A percentile compares a stretch with the other conserved stretches of the same genome.
Evolutionary conservation across 2,329 filamentous ascomycete genomes (phyloP).

Genomic region (Apiospora saccharicola): DNA sequence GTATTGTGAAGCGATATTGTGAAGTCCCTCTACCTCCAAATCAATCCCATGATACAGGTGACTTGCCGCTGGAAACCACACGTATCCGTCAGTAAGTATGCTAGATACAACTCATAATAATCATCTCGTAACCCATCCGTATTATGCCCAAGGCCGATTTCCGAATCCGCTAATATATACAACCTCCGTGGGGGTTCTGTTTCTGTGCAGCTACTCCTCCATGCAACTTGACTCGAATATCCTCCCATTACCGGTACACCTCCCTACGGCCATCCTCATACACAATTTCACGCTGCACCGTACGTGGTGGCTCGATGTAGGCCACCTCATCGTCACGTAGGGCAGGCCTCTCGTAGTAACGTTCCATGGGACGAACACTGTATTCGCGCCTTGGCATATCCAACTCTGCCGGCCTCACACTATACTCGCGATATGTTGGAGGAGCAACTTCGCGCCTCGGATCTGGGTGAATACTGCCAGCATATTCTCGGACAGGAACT

Average conservation of each 20-base stretch:
- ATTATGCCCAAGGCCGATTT: background rate
- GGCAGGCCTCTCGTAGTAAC: conserved; percentile 51
- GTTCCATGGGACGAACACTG: conserved; percentile 52
- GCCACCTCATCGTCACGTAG: conserved; percentile 49
- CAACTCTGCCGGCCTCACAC: conserved; percentile 43
- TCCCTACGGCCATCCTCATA: conserved; percentile 50
- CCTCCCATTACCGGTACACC: conserved; percentile 37
- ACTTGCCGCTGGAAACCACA: background rate
- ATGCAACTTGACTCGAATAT: conserved; percentile 1
- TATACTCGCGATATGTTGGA: conserved; percentile 42
- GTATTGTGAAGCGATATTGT: background rate
- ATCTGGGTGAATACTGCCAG: conserved; percentile 49
- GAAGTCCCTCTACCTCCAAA: background rate
- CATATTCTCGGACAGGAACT: conserved; percentile 57
- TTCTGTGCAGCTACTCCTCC: background rate
- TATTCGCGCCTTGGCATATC: conserved; percentile 48
- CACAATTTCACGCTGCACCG: conserved; percentile 51
- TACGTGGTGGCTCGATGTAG: conserved; percentile 54
- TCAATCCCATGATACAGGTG: background rate
- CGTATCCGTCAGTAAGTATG: background rate
- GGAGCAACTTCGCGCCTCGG: conserved; percentile 43
- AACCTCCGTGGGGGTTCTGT: background rate
- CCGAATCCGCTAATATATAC: background rate
- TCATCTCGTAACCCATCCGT: background rate
- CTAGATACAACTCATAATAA: background rate